Evolutionary conservation across 768 basidiomycete genomes (phyloP).

Genomic region (Leccinellum rugosiceps): DNA sequence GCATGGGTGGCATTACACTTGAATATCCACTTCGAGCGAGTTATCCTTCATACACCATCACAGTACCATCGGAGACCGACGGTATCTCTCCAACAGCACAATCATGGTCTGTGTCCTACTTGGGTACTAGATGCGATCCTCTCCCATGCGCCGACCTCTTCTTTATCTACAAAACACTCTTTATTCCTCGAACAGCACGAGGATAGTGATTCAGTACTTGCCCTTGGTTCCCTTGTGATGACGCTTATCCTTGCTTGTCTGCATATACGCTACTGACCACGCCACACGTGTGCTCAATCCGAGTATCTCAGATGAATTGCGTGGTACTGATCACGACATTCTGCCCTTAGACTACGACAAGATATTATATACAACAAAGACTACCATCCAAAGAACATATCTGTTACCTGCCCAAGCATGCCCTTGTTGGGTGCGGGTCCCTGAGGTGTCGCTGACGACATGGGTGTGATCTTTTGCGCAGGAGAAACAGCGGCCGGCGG

Average conservation of each 20-base stretch:
- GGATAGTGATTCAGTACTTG: background rate
- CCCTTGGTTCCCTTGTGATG: background rate
- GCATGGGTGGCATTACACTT: background rate
- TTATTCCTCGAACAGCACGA: background rate
- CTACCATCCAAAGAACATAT: constrained; percentile 83
- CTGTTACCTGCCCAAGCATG: constrained; percentile 70
- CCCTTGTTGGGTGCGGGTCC: constrained; percentile 48
- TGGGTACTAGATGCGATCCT: background rate
- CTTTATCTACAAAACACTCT: background rate
- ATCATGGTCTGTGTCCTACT: background rate
- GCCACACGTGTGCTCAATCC: background rate
- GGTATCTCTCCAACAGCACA: background rate
- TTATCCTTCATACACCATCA: background rate
- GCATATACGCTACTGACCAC: background rate
- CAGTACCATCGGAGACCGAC: background rate
- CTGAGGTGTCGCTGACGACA: constrained; percentile 10
- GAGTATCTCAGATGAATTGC: background rate
- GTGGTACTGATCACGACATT: background rate
- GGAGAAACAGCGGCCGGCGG: constrained; percentile 16
- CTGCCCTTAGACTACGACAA: background rate
- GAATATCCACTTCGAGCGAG: background rate
- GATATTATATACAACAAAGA: background rate
- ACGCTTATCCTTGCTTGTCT: too few species aligned
- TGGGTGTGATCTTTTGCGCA: constrained; percentile 22
- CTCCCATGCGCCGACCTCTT: background rate